Conservation (phyloP, 2,329 filamentous ascomycete genomes). For the Dothistroma pini region DNA sequence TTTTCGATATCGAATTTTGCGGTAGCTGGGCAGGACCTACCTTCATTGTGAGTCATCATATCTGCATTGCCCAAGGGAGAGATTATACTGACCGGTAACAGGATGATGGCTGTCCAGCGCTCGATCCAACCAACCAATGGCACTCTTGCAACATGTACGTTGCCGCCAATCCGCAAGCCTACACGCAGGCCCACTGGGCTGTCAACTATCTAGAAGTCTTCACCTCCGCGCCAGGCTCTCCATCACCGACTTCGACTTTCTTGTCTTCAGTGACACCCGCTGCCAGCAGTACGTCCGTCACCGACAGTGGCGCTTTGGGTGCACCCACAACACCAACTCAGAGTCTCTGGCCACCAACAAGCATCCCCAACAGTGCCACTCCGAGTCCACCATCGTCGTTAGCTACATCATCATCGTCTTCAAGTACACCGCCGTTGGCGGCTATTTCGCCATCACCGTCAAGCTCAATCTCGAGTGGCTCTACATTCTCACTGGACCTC, state of each 20-base stretch:
- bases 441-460: neutral
- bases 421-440: neutral
- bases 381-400: neutral
- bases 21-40: constrained; percentile 36
- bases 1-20: constrained; percentile 37
- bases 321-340: neutral
- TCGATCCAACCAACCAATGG: constrained; percentile 29
- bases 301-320: neutral
- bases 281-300: constrained; percentile 5
- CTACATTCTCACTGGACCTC: neutral
- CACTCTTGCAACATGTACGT: constrained; percentile 35
- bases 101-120: constrained; percentile 25
- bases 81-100: neutral
- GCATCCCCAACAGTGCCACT: neutral
- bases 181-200: constrained; percentile 39
- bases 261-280: constrained; percentile 4
- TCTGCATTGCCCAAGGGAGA: constrained; percentile 6
- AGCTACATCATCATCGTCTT: neutral
- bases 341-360: constrained; percentile 2
- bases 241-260: constrained; percentile 1
- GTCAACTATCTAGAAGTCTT: constrained; percentile 38
- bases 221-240: constrained; percentile 1
- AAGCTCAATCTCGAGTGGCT: neutral
- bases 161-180: constrained; percentile 32
- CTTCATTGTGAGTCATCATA: constrained; percentile 1